Percentiles rank a stretch among this genome's conserved stretches.
Evolutionary conservation across 2,329 filamentous ascomycete species (phyloP).

Genomic region (Trichoderma sp.): DNA sequence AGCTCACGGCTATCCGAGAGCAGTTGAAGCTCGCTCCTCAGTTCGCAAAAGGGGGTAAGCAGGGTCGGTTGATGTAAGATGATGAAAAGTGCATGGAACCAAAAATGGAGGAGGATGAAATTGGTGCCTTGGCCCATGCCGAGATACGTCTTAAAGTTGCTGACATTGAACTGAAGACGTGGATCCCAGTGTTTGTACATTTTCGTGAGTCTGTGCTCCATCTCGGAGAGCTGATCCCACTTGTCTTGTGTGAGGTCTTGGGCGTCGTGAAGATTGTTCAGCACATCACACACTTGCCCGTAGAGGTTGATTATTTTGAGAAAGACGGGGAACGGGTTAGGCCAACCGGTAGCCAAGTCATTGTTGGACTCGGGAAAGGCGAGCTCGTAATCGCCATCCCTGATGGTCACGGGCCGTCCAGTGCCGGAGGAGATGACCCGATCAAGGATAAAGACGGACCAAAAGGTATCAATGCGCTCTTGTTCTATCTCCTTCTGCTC

Average conservation of each 20-base stretch:
- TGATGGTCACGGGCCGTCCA: conserved; percentile 76
- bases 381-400: conserved; percentile 81
- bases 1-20: conserved; percentile 76
- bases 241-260: conserved; percentile 73
- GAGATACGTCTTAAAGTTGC: conserved; percentile 83
- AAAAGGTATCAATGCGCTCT: conserved; percentile 82
- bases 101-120: conserved; percentile 82
- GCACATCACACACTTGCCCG: conserved; percentile 75
- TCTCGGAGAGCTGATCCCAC: conserved; percentile 66
- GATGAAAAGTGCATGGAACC: conserved; percentile 85
- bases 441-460: conserved; percentile 86
- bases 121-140: conserved; percentile 78
- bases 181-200: conserved; percentile 70
- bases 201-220: conserved; percentile 75
- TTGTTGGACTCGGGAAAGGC: conserved; percentile 56
- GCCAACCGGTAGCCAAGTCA: conserved; percentile 62
- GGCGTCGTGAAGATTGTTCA: conserved; percentile 74
- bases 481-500: conserved; percentile 69
- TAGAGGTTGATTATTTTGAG: conserved; percentile 84
- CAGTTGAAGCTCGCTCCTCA: conserved; percentile 62
- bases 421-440: conserved; percentile 85
- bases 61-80: conserved; percentile 81
- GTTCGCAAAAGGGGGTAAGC: conserved; percentile 67
- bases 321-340: conserved; percentile 73
- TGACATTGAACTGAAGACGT: conserved; percentile 75